Conservation (phyloP, 2,329 filamentous ascomycete species). For the Penicillium hordei region DNA sequence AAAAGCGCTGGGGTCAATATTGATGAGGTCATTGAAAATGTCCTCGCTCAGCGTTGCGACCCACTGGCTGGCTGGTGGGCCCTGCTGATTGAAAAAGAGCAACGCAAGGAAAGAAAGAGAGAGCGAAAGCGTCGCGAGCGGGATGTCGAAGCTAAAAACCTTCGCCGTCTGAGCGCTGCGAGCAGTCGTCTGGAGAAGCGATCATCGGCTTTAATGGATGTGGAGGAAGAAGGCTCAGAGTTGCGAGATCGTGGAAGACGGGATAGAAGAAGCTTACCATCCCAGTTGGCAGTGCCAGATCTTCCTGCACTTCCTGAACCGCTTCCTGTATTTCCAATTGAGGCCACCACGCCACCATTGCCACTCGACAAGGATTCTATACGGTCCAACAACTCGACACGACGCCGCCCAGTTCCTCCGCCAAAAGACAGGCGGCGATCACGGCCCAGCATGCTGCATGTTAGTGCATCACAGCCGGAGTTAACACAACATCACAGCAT, state of each 20-base stretch:
- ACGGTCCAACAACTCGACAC: conserved; percentile 73
- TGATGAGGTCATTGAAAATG: conserved; percentile 90
- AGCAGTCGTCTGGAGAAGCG: conserved; percentile 82
- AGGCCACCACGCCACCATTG: conserved; percentile 51
- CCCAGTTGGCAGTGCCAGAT: conserved; percentile 67
- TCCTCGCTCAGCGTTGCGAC: conserved; percentile 85
- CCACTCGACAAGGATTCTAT: conserved; percentile 73
- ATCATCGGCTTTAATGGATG: conserved; percentile 72
- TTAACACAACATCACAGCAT: conserved; percentile 58
- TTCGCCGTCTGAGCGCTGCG: conserved; percentile 81
- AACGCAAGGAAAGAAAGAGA: conserved; percentile 75
- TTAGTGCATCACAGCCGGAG: conserved; percentile 70
- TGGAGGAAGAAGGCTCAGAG: conserved; percentile 69
- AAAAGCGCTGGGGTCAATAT: conserved; percentile 90
- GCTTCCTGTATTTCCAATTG: conserved; percentile 34
- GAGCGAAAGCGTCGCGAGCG: conserved; percentile 83
- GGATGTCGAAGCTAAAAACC: conserved; percentile 75
- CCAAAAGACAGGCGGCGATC: conserved; percentile 82
- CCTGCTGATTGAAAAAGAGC: conserved; percentile 88
- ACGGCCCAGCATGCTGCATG: conserved; percentile 80
- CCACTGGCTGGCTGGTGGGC: conserved; percentile 95
- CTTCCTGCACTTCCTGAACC: conserved; percentile 73
- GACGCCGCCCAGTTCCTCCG: conserved; percentile 74
- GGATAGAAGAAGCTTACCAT: conserved; percentile 68
- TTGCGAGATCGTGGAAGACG: conserved; percentile 73